Percentiles rank a stretch among this genome's conserved stretches.
phyloP scores from a whole-genome alignment of 345 rosid genomes.

The Syzygium grande region DNA sequence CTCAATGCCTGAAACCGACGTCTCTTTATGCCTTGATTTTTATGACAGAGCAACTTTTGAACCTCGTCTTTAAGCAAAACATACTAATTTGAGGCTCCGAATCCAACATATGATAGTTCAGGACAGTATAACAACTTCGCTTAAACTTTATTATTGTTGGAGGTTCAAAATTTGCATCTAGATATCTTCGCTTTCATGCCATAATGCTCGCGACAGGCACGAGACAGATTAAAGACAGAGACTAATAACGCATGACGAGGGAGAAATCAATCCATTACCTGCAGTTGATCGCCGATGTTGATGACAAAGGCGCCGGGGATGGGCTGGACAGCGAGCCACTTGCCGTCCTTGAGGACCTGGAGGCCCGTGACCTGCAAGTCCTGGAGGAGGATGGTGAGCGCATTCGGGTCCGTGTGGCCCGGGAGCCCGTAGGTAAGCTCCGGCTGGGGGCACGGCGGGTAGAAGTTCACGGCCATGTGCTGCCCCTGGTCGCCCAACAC shows the following conservation, averaged over 20 bases:
- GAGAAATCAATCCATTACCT: constrained; percentile 28
- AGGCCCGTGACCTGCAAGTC: constrained; percentile 72
- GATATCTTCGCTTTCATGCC: neutral
- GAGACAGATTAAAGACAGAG: neutral
- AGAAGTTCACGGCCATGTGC: constrained; percentile 89
- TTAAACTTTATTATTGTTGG: neutral
- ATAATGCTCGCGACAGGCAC: neutral
- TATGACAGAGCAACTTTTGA: neutral
- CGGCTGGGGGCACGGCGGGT: constrained; percentile 90
- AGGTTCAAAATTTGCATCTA: neutral
- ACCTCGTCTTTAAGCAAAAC: neutral
- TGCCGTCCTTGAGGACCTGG: constrained; percentile 68
- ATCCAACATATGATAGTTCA: neutral
- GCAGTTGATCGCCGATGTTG: constrained; percentile 85
- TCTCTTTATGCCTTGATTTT: neutral
- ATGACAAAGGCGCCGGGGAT: constrained; percentile 70
- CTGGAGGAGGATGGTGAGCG: constrained; percentile 79
- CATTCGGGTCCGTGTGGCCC: constrained; percentile 86
- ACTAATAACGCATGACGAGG: neutral
- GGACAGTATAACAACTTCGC: neutral
- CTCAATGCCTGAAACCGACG: constrained; percentile 53
- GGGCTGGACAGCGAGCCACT: constrained; percentile 81
- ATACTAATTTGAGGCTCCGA: neutral
- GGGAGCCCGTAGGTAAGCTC: constrained; percentile 90
- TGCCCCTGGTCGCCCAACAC: constrained; percentile 84